Evolutionary conservation across 179 eudicot genomes (phyloP).

Genomic region (Camellia oleifera): DNA sequence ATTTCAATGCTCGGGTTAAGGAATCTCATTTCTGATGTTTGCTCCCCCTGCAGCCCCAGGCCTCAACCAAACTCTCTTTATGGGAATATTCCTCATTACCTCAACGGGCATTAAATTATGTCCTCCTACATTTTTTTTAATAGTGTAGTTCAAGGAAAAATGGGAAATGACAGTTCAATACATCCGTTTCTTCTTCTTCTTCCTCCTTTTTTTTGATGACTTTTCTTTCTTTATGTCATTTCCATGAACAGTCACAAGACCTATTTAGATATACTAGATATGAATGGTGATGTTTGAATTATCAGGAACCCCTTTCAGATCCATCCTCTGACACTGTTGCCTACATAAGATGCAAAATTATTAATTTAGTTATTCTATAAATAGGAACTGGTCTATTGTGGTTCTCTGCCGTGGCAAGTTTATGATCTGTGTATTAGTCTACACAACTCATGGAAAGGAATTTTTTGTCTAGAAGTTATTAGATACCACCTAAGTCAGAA

Average conservation of each 20-base stretch:
- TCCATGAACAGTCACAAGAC: not conserved
- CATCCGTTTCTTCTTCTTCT: not conserved
- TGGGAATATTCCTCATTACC: not conserved
- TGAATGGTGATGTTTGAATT: slow-evolving; percentile 2
- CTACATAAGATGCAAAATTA: too few species aligned
- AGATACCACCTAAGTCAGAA: not conserved
- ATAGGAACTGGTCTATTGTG: not conserved
- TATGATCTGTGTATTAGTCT: not conserved
- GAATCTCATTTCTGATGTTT: not conserved
- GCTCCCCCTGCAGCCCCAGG: not conserved
- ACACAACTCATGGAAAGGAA: not conserved
- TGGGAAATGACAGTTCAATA: not conserved
- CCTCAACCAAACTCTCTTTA: not conserved
- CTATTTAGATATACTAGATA: not conserved
- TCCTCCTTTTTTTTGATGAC: not conserved
- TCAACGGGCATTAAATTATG: not conserved
- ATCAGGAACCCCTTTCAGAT: not conserved
- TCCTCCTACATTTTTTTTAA: not conserved
- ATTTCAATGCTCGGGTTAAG: not conserved
- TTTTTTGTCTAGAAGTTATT: not conserved
- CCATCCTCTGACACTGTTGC: not conserved
- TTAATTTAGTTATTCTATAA: too few species aligned
- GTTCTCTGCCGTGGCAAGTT: not conserved
- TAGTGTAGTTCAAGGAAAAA: not conserved
- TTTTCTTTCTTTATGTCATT: not conserved